Percentiles rank a stretch among this genome's conserved stretches.
phyloP scores from a whole-genome alignment of 345 rosid species.

The Populus deltoides region DNA sequence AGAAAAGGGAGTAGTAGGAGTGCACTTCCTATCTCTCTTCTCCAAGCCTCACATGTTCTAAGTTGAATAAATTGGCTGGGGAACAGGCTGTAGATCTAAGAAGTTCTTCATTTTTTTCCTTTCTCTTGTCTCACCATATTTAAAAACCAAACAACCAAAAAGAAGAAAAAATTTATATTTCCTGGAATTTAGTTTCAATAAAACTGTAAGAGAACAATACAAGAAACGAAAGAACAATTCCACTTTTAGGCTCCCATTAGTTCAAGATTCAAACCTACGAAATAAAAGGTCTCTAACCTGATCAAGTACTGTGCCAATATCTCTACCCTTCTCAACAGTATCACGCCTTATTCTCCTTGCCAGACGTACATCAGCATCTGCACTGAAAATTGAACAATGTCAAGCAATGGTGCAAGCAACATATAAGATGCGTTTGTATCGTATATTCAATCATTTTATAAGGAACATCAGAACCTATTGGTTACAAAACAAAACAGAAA shows the following conservation, averaged over 20 bases:
- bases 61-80: background rate
- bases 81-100: background rate
- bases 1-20: too few species aligned
- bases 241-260: too few species aligned
- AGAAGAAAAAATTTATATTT: background rate
- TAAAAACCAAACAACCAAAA: background rate
- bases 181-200: background rate
- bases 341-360: slow-evolving; percentile 96
- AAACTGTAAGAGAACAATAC: background rate
- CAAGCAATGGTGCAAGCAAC: slow-evolving; percentile 31
- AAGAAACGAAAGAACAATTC: background rate
- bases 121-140: background rate
- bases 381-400: slow-evolving; percentile 49
- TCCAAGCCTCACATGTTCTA: background rate
- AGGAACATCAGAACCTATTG: background rate
- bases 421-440: slow-evolving; percentile 15
- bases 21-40: too few species aligned
- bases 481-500: background rate
- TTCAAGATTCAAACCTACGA: background rate
- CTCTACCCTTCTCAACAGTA: slow-evolving; percentile 84
- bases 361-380: slow-evolving; percentile 99
- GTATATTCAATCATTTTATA: background rate
- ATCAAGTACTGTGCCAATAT: slow-evolving; percentile 86
- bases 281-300: slow-evolving; percentile 53
- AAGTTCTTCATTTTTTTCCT: background rate